These are phyloP conservation scores for Lachancea nothofagi DNA, from an alignment of 805 yeast species.

Conservation along the genomic window DNA sequence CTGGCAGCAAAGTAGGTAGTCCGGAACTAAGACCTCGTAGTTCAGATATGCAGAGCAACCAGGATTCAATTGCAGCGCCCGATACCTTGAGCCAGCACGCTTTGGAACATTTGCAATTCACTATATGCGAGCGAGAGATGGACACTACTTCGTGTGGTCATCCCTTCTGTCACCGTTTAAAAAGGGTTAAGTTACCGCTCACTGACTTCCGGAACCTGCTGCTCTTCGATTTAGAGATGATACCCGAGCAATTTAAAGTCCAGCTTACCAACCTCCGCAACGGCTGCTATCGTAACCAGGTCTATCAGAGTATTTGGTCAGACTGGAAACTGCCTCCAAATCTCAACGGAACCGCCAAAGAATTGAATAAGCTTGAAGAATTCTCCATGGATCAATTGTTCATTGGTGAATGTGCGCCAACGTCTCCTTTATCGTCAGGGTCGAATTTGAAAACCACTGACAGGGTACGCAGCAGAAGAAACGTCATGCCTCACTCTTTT, in stretches of 20 bases:
- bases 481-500: slow-evolving; percentile 3
- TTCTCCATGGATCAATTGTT: slow-evolving; percentile 2
- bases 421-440: too few species aligned
- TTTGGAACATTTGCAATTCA: slow-evolving; percentile 19
- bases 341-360: not conserved
- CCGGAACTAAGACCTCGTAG: not conserved
- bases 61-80: not conserved
- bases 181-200: slow-evolving; percentile 1
- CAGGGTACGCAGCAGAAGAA: slow-evolving; percentile 4
- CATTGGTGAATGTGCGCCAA: not conserved
- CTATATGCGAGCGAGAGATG: slow-evolving; percentile 14
- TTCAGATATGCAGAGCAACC: not conserved
- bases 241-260: slow-evolving; percentile 11
- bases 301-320: slow-evolving; percentile 21
- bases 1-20: not conserved
- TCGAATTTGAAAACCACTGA: not conserved
- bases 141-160: slow-evolving; percentile 15
- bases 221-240: slow-evolving; percentile 32
- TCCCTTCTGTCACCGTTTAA: slow-evolving; percentile 14
- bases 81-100: slow-evolving; percentile 15
- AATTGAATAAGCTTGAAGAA: not conserved
- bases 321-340: slow-evolving; percentile 18
- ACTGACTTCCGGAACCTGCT: slow-evolving; percentile 14
- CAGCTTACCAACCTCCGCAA: slow-evolving; percentile 24
- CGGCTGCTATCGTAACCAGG: slow-evolving; percentile 22